Evolutionary conservation across 73 alveolate species (phyloP), one percentile per base, ranked within the genome.

Genomic region (Paramecium caudatum): DNA sequence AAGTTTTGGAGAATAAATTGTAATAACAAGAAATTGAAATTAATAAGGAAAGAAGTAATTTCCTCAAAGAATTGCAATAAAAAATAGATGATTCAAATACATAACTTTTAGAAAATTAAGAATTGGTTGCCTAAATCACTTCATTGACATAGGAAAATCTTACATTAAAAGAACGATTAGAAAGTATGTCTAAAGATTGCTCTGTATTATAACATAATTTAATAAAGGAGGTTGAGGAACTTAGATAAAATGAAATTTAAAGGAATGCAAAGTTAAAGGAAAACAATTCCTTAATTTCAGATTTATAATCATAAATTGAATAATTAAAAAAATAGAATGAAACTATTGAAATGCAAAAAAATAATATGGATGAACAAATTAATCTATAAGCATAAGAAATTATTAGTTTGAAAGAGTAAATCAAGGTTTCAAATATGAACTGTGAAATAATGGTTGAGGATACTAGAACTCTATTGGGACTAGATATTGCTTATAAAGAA

Each of bases 81-180:
- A 55, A 55, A 8, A 55, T 55, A 27, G 80, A 55, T 27, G 80
- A 55, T 27, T 55, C 30, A 12, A 55, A 55, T 55, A 27, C 80
- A 27, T 8, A 55, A 55, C 41, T 27, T 55, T 55, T 10, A 55
- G 80, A 55, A 4, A 55, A 55, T 55, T 37, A 55, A 23, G 80
- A 55, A 10, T 43, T 55, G 9, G 46, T 55, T 23, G 1, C 2
- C 3, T 19, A 10, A 0, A 55, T 27, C 30, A 13, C 23, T 27
- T 37, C 8, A 10, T 43, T 55, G 9, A 55, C 80, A 4, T 55
- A 55, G 30, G 30, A 55, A 23, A 55, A 23, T 8, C 23, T 55
- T 23, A 12, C 23, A 55, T 55, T 55, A 23, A 27, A 3, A 55
- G 80, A 55, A 9, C 46, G 30, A 55, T 10, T 55, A 19, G 19